These are phyloP conservation scores for Fusarium algeriense DNA, from an alignment of 2,329 filamentous ascomycete genomes.

Conservation along the genomic window DNA sequence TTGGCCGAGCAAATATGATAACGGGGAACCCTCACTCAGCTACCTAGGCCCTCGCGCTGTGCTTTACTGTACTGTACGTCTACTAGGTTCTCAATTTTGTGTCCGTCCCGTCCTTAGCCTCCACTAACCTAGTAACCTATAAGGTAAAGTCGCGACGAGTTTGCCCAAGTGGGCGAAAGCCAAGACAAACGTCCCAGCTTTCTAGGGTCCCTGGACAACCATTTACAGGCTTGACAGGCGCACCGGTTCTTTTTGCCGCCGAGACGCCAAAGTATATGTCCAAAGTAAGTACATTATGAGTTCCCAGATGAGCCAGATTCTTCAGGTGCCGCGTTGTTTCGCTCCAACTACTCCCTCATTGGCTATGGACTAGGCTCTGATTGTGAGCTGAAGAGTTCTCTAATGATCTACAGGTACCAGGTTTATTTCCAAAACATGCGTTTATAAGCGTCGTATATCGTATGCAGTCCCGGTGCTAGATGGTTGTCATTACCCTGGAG, in stretches of 20 bases:
- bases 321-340: conserved; percentile 1
- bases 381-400: conserved; percentile 35
- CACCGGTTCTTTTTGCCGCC: conserved; percentile 36
- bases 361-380: background rate
- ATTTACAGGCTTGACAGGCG: conserved; percentile 36
- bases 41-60: background rate
- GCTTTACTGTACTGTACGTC: background rate
- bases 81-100: conserved; percentile 8
- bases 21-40: too few relatives aligned
- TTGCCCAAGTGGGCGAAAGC: conserved; percentile 37
- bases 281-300: background rate
- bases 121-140: conserved; percentile 23
- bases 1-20: background rate
- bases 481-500: background rate
- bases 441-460: conserved; percentile 9
- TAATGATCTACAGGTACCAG: conserved; percentile 60
- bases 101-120: conserved; percentile 10
- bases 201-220: conserved; percentile 32
- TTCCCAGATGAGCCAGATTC: conserved; percentile 8
- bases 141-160: conserved; percentile 39
- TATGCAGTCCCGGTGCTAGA: background rate
- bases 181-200: conserved; percentile 32
- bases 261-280: conserved; percentile 16
- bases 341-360: conserved; percentile 11
- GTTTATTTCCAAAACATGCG: conserved; percentile 45